Evolutionary conservation across 768 basidiomycete species (phyloP).

Genomic region (Rhodotorula sphaerocarpa): DNA sequence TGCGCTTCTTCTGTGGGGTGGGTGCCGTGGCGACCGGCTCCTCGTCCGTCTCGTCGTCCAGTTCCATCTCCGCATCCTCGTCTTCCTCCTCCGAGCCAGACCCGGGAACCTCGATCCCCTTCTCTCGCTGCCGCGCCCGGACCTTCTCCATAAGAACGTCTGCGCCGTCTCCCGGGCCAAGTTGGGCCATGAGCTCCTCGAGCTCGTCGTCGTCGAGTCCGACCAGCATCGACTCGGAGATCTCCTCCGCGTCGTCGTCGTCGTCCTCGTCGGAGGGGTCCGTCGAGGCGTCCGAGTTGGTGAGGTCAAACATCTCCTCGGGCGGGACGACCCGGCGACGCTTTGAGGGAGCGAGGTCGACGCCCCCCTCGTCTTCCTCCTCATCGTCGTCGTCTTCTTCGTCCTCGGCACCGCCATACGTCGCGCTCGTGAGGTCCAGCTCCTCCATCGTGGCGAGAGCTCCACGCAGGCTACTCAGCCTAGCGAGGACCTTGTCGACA

Average conservation of each 20-base stretch:
- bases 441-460: constrained; percentile 69
- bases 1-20: constrained; percentile 19
- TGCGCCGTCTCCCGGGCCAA: constrained; percentile 40
- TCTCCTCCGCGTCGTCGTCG: constrained; percentile 46
- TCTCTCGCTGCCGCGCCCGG: constrained; percentile 28
- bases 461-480: constrained; percentile 60
- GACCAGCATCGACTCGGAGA: constrained; percentile 39
- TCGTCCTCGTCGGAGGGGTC: constrained; percentile 42
- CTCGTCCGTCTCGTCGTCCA: constrained; percentile 46
- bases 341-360: constrained; percentile 31
- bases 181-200: constrained; percentile 54
- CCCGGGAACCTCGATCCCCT: constrained; percentile 34
- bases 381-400: constrained; percentile 49
- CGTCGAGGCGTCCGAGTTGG: constrained; percentile 38
- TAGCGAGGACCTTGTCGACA: constrained; percentile 55
- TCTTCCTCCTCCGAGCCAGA: constrained; percentile 16
- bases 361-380: constrained; percentile 28
- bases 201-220: constrained; percentile 51
- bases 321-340: constrained; percentile 25
- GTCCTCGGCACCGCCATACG: constrained; percentile 41
- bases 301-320: constrained; percentile 35
- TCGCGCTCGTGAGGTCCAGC: constrained; percentile 59
- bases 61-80: constrained; percentile 27
- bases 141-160: constrained; percentile 30
- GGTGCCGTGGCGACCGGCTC: constrained; percentile 40